phyloP scores from a whole-genome alignment of 2,329 filamentous ascomycete species.

The Phialophora macrospora region DNA sequence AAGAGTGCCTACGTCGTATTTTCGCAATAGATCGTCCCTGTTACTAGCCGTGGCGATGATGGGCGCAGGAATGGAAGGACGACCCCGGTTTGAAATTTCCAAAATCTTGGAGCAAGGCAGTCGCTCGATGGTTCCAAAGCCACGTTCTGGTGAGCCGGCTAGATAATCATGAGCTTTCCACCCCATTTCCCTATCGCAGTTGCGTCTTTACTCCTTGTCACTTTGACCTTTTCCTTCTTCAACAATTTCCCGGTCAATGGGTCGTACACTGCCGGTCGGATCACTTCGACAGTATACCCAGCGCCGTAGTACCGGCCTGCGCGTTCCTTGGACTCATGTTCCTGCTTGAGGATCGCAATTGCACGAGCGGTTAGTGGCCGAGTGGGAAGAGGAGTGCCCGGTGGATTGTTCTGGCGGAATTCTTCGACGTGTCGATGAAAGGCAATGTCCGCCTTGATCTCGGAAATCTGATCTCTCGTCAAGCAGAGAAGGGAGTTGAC shows the following conservation, averaged over 20 bases:
- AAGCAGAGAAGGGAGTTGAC: constrained; percentile 4
- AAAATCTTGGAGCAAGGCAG: not conserved
- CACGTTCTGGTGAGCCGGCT: not conserved
- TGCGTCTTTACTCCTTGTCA: not conserved
- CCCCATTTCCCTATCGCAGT: not conserved
- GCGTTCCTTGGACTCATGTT: constrained; percentile 14
- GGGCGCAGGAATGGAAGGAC: not conserved
- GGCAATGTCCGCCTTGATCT: constrained; percentile 16
- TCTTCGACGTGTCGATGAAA: constrained; percentile 19
- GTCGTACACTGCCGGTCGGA: constrained; percentile 18
- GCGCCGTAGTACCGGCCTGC: constrained; percentile 10
- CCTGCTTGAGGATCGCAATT: constrained; percentile 3
- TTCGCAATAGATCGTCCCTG: not conserved
- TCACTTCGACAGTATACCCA: constrained; percentile 15
- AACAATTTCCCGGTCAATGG: constrained; percentile 13
- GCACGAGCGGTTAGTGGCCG: constrained; percentile 10
- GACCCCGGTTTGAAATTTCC: not conserved
- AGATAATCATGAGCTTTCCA: not conserved
- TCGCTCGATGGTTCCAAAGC: not conserved
- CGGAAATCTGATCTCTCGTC: constrained; percentile 13
- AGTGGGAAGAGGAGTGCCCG: constrained; percentile 9
- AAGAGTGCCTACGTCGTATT: not conserved
- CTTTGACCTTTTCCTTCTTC: constrained; percentile 18
- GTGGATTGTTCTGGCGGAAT: constrained; percentile 13
- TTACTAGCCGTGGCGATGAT: not conserved